Percentiles rank a stretch among this genome's conserved stretches.
Conservation (phyloP, 768 basidiomycete genomes). For the Panaeolus papilionaceus region DNA sequence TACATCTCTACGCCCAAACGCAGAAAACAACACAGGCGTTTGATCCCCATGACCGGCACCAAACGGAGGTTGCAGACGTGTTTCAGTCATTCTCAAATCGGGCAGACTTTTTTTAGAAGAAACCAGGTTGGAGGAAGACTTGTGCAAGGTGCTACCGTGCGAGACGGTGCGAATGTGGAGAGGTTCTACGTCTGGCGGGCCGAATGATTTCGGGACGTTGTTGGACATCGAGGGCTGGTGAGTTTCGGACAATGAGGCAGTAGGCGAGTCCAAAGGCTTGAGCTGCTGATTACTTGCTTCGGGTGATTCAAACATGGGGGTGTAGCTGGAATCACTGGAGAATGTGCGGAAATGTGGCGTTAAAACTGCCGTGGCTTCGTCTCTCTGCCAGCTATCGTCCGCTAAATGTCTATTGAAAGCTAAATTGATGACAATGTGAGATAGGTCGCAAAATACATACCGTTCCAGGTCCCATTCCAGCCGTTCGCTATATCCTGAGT, state of each 20-base stretch:
- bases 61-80: neutral
- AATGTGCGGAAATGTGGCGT: constrained; percentile 63
- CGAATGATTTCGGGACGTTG: neutral
- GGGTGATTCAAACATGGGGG: neutral
- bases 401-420: constrained; percentile 33
- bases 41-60: neutral
- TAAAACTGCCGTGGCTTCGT: constrained; percentile 29
- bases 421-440: neutral
- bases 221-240: constrained; percentile 23
- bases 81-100: constrained; percentile 59
- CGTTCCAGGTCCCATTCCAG: constrained; percentile 48
- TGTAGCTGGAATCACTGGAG: constrained; percentile 59
- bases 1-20: neutral
- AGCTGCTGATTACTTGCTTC: neutral
- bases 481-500: constrained; percentile 56
- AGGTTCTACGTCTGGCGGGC: constrained; percentile 39
- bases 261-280: neutral
- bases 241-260: constrained; percentile 12
- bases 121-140: constrained; percentile 30
- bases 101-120: constrained; percentile 84
- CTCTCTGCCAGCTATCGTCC: constrained; percentile 1
- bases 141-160: constrained; percentile 40
- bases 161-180: constrained; percentile 56
- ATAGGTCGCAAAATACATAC: constrained; percentile 27
- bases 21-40: neutral